These are phyloP conservation scores for Carpinus viminea DNA, from an alignment of 306 rosid genomes.

Conservation along the genomic window DNA sequence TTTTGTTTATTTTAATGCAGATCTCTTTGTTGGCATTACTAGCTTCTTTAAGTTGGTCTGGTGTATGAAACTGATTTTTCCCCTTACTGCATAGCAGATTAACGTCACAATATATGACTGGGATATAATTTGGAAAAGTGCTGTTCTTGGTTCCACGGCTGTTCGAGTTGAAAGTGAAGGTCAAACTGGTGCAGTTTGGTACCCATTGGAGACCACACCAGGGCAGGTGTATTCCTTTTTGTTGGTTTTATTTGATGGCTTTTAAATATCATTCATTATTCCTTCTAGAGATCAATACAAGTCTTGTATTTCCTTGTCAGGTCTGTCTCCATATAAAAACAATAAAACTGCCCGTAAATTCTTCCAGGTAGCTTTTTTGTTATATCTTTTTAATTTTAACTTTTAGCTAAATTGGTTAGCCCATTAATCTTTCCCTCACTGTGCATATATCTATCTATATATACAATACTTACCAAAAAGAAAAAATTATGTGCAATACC, in stretches of 20 bases:
- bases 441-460: background rate
- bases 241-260: slow-evolving; percentile 17
- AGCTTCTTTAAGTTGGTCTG: slow-evolving; percentile 42
- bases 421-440: background rate
- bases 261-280: slow-evolving; percentile 15
- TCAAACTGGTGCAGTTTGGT: slow-evolving; percentile 91
- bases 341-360: slow-evolving; percentile 52
- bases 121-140: slow-evolving; percentile 99
- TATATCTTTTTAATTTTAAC: background rate
- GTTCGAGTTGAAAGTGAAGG: slow-evolving; percentile 87
- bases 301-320: slow-evolving; percentile 48
- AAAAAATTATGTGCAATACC: no score
- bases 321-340: slow-evolving; percentile 91
- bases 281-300: slow-evolving; percentile 31
- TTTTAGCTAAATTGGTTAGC: background rate
- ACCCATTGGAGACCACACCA: slow-evolving; percentile 77
- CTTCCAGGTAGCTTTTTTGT: slow-evolving; percentile 63
- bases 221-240: slow-evolving; percentile 78
- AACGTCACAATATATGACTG: slow-evolving; percentile 91
- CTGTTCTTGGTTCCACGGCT: slow-evolving; percentile 94
- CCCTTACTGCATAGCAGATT: slow-evolving; percentile 66
- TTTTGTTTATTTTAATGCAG: slow-evolving; percentile 17
- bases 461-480: no score
- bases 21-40: slow-evolving; percentile 33
- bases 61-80: slow-evolving; percentile 50